Evolutionary conservation across 2,329 filamentous ascomycete genomes (phyloP).

Genomic region (Pestalotiopsis sp.): DNA sequence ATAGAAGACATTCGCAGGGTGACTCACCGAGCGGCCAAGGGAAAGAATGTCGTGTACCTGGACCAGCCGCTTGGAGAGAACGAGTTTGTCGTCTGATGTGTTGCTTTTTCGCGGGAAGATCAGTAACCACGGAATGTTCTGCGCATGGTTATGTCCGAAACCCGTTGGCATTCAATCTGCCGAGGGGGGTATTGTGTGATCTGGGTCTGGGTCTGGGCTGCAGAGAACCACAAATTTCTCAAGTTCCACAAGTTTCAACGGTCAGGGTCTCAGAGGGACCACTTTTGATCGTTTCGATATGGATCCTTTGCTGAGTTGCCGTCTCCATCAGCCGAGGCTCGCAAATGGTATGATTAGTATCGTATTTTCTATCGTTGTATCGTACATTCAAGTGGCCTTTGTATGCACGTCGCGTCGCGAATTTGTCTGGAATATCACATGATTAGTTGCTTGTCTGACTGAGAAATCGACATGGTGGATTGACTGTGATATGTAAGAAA

Average conservation of each 20-base stretch:
- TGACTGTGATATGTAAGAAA: background rate
- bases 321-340: background rate
- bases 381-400: too few relatives aligned
- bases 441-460: background rate
- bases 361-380: background rate
- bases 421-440: background rate
- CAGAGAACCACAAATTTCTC: too few relatives aligned
- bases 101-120: too few relatives aligned
- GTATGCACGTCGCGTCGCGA: background rate
- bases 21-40: background rate
- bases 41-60: background rate
- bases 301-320: background rate
- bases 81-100: background rate
- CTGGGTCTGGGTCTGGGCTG: too few relatives aligned
- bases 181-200: too few relatives aligned
- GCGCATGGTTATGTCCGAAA: background rate
- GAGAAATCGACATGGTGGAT: background rate
- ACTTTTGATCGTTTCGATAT: background rate
- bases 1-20: background rate
- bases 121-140: background rate
- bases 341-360: background rate
- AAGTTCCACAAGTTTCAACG: background rate
- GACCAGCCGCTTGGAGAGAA: background rate
- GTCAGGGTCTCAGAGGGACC: background rate
- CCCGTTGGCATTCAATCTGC: too few relatives aligned